Conservation (phyloP, 148 eudicot genomes). For the Dianthus caryophyllus region DNA sequence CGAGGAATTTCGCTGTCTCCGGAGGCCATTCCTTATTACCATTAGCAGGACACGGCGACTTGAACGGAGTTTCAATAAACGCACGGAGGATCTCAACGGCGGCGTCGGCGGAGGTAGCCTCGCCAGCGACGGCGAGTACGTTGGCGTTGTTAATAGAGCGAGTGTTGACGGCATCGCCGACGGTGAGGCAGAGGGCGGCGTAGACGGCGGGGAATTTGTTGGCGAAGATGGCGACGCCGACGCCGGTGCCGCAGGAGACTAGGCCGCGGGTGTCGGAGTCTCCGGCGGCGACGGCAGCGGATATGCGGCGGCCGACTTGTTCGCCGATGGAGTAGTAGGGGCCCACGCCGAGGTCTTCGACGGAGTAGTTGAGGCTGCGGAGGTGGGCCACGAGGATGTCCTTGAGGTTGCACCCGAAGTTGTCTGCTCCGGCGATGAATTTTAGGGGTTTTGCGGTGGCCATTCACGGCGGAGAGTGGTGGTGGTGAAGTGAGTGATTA, state of each 20-base stretch:
- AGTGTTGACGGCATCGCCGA: constrained; percentile 57
- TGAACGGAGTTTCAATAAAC: constrained; percentile 66
- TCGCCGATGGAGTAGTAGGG: constrained; percentile 69
- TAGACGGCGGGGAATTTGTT: constrained; percentile 73
- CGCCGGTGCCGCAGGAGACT: constrained; percentile 76
- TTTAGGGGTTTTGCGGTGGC: constrained; percentile 30
- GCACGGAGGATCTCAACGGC: constrained; percentile 55
- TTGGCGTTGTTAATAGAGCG: constrained; percentile 82
- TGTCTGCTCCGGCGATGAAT: constrained; percentile 82
- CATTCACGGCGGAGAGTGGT: constrained; percentile 20
- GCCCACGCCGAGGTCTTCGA: constrained; percentile 78
- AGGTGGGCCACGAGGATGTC: constrained; percentile 63
- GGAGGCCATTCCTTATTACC: constrained; percentile 55
- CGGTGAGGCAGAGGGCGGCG: constrained; percentile 59
- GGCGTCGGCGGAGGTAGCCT: constrained; percentile 41
- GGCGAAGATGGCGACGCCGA: constrained; percentile 79
- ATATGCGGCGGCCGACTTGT: constrained; percentile 56
- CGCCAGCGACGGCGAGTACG: constrained; percentile 76
- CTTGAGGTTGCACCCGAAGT: constrained; percentile 57
- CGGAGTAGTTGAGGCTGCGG: constrained; percentile 57
- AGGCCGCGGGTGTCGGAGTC: constrained; percentile 44
- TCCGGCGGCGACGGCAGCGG: constrained; percentile 38
- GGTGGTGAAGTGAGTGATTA: background rate
- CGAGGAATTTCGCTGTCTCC: constrained; percentile 53
- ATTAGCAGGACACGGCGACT: constrained; percentile 75